Conservation (phyloP, 2,329 filamentous ascomycete genomes). For the Fusarium agapanthi region DNA sequence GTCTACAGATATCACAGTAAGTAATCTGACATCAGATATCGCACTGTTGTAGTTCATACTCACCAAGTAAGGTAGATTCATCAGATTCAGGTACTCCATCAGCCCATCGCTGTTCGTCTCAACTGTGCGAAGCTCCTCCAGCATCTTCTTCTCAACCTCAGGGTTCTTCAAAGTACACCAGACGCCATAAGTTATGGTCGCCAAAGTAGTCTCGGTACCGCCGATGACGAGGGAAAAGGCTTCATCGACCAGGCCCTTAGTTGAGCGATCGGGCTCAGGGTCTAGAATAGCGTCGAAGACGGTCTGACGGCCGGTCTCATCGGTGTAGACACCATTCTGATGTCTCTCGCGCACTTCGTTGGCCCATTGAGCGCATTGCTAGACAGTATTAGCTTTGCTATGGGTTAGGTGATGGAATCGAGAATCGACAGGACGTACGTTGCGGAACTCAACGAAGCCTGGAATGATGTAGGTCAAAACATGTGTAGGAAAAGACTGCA, state of each 20-base stretch:
- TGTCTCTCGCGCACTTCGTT: background rate
- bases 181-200: background rate
- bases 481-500: background rate
- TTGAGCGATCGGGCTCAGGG: background rate
- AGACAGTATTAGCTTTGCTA: background rate
- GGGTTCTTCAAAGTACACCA: background rate
- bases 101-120: background rate
- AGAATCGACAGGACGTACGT: background rate
- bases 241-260: background rate
- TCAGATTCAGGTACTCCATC: background rate
- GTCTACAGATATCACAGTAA: background rate
- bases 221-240: background rate
- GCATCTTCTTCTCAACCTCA: background rate
- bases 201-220: background rate
- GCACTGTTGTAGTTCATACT: background rate
- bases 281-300: background rate
- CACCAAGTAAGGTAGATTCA: background rate
- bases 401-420: rapidly evolving
- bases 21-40: background rate
- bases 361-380: background rate
- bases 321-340: background rate
- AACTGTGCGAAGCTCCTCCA: background rate
- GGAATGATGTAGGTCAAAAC: background rate
- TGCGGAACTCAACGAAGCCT: background rate
- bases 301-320: background rate